These are phyloP conservation scores for Penicillium glabrum DNA, from an alignment of 2,329 filamentous ascomycete species.

Conservation along the genomic window DNA sequence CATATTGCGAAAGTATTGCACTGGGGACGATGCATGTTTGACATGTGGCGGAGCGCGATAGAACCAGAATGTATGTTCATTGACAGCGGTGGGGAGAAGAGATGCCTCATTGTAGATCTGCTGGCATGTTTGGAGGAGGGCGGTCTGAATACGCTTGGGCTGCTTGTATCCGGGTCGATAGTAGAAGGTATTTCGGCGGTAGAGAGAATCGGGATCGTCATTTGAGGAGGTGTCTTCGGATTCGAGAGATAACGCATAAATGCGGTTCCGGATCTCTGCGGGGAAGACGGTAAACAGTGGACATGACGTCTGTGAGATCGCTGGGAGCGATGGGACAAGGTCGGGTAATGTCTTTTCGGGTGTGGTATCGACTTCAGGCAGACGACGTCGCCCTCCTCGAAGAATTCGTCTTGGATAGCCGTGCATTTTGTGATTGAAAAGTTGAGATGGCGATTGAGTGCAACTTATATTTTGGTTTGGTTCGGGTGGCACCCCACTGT, in stretches of 20 bases:
- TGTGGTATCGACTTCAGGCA: no score
- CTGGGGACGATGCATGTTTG: conserved; percentile 8
- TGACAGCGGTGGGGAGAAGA: conserved; percentile 31
- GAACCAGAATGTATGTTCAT: conserved; percentile 32
- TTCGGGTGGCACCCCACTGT: not conserved
- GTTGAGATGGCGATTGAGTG: not conserved
- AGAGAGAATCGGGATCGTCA: conserved; percentile 5
- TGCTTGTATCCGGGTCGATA: conserved; percentile 33
- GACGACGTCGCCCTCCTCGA: not conserved
- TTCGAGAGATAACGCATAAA: conserved; percentile 6
- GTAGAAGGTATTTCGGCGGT: conserved; percentile 22
- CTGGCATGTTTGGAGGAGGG: conserved; percentile 40
- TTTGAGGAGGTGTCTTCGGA: conserved; percentile 1
- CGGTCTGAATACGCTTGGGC: conserved; percentile 27
- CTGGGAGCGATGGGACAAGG: not conserved
- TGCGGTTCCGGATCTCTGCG: conserved; percentile 8
- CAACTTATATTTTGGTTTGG: not conserved
- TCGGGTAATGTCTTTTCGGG: not conserved
- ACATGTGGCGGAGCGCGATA: conserved; percentile 22
- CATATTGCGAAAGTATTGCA: conserved; percentile 18
- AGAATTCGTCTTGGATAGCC: not conserved
- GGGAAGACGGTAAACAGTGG: conserved; percentile 4
- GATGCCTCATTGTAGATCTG: conserved; percentile 40
- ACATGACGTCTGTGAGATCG: not conserved
- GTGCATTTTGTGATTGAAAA: not conserved